Evolutionary conservation across 1,284 basidiomycete genomes (phyloP).

Genomic region (Irpex sp.): DNA sequence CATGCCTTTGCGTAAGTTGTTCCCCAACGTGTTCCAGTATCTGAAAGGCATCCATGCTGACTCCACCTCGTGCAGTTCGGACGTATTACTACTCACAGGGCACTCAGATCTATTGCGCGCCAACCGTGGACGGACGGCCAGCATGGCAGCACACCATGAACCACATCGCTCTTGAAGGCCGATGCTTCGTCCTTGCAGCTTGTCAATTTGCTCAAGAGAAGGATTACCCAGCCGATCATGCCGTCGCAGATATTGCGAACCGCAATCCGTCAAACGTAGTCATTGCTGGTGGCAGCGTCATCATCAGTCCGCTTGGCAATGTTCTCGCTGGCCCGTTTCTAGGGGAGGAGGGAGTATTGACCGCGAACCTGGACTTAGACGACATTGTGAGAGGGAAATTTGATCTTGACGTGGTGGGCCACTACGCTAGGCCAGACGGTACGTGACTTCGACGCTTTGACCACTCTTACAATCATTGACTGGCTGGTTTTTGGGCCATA

Average conservation of each 20-base stretch:
- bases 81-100: slow-evolving; percentile 60
- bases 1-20: slow-evolving; percentile 59
- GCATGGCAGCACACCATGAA: slow-evolving; percentile 66
- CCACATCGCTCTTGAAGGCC: slow-evolving; percentile 74
- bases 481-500: background rate
- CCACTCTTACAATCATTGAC: background rate
- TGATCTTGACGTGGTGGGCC: slow-evolving; percentile 68
- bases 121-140: slow-evolving; percentile 66
- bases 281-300: slow-evolving; percentile 68
- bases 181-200: slow-evolving; percentile 70
- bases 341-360: slow-evolving; percentile 58
- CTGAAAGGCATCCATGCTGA: too few species aligned
- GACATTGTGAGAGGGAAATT: slow-evolving; percentile 65
- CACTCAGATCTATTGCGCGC: slow-evolving; percentile 65
- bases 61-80: slow-evolving; percentile 37
- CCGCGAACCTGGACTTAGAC: slow-evolving; percentile 61
- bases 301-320: slow-evolving; percentile 63
- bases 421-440: slow-evolving; percentile 67
- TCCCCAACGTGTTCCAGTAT: too few species aligned
- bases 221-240: slow-evolving; percentile 57
- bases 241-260: slow-evolving; percentile 36
- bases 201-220: slow-evolving; percentile 63
- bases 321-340: slow-evolving; percentile 67
- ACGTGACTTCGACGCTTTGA: slow-evolving; percentile 20
- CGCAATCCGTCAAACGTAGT: slow-evolving; percentile 52